Base-by-base conservation (phyloP, 345 rosid genomes). In the Nephelium lappaceum region DNA sequence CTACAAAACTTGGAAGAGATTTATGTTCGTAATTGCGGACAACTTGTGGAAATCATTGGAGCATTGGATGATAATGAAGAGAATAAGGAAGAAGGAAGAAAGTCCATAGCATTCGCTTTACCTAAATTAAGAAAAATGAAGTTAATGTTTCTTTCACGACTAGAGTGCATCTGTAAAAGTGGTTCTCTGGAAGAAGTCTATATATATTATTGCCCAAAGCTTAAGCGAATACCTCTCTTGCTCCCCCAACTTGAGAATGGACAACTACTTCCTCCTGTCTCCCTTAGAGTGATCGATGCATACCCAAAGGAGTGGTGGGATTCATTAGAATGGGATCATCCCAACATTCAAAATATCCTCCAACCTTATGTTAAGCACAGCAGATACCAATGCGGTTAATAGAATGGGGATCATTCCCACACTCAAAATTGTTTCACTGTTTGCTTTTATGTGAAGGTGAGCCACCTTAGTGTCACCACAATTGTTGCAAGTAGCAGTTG, bases 21-120 rank as follows among this genome's bases (percentile, higher is more conserved):
- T 45, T 0, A 0, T 0, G 74, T 82, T 11, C 0, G 0, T 0
- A 0, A 5, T 18, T 80, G 85, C 69, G 1, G 14, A 0, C 0
- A 62, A 62, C 14, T 82, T 69, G 82, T 80, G 74, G 83, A 78
- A 77, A 79, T 85, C 80, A 71, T 81, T 12, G 81, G 38, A 18
- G 79, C 51, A 76, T 21, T n/a, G 1, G 39, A 60, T 7, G 49
- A 55, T 18, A 24, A 41, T 16, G 64, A 71, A 57, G 78, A 49
- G 60, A 47, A 62, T 11, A 53, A 8, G n/a, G 68, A 27, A 55
- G 15, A 19, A 15, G 24, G 11, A 19, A 7, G 19, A 12, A 1
- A 31, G 24, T 6, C 31, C 45, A 67, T 5, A 9, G 6, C 36
- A 11, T 41, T 41, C 43, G 43, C 43, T 41, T 41, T 41, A 5